Evolutionary conservation across 768 basidiomycete genomes (phyloP).

Genomic region (Lanmaoa rubissima): DNA sequence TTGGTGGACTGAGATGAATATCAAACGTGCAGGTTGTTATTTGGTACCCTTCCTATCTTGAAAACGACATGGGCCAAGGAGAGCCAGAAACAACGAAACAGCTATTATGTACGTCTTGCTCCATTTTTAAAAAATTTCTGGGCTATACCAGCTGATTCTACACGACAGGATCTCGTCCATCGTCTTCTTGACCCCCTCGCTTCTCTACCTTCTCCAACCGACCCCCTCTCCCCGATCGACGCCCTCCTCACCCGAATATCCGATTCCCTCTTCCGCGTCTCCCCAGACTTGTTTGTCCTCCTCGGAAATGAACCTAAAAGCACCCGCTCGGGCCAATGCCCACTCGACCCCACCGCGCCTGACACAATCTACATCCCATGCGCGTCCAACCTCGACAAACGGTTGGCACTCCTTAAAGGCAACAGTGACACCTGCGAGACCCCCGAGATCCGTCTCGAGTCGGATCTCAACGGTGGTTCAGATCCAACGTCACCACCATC

Average conservation of each 20-base stretch:
- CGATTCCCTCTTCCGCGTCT: slow-evolving; percentile 56
- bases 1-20: slow-evolving; percentile 5
- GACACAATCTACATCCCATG: slow-evolving; percentile 48
- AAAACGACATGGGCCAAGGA: slow-evolving; percentile 63
- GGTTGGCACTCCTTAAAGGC: slow-evolving; percentile 46
- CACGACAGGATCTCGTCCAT: slow-evolving; percentile 61
- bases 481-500: neutral
- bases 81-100: slow-evolving; percentile 56
- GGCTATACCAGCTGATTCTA: slow-evolving; percentile 10
- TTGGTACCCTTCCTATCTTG: slow-evolving; percentile 57
- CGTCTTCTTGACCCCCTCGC: slow-evolving; percentile 58
- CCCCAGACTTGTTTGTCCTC: slow-evolving; percentile 45
- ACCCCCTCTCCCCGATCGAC: slow-evolving; percentile 43
- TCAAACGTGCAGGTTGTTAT: slow-evolving; percentile 46
- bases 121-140: neutral
- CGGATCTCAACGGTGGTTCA: slow-evolving; percentile 16
- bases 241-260: slow-evolving; percentile 47
- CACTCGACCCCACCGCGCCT: slow-evolving; percentile 47
- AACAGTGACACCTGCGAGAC: slow-evolving; percentile 21
- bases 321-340: slow-evolving; percentile 36
- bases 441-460: slow-evolving; percentile 43
- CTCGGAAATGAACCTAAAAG: slow-evolving; percentile 55
- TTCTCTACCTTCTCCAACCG: slow-evolving; percentile 40
- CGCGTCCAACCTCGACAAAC: slow-evolving; percentile 52
- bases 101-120: slow-evolving; percentile 62